Evolutionary conservation across 805 yeast genomes (phyloP).

Genomic region (Candida multigemmis): DNA sequence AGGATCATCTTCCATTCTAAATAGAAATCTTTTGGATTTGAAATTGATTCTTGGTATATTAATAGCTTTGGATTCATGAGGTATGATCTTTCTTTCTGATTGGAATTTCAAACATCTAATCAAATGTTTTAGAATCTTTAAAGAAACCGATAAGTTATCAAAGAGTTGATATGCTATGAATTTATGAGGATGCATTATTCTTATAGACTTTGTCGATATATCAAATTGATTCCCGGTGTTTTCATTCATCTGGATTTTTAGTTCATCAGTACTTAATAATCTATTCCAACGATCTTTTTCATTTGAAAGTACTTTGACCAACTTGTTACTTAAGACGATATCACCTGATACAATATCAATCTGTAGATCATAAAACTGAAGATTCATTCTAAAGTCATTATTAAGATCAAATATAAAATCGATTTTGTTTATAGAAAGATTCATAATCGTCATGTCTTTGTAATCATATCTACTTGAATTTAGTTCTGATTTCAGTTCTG

Average conservation of each 20-base stretch:
- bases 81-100: conserved; percentile 14
- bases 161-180: conserved; percentile 28
- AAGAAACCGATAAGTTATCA: conserved; percentile 25
- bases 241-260: conserved; percentile 6
- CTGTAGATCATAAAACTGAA: conserved; percentile 33
- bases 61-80: conserved; percentile 19
- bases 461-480: too few relatives aligned
- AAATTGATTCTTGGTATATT: conserved; percentile 18
- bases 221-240: conserved; percentile 9
- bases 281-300: conserved; percentile 40
- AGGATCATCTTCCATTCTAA: conserved; percentile 36
- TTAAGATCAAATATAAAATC: conserved; percentile 30
- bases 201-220: conserved; percentile 14
- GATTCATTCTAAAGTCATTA: conserved; percentile 37
- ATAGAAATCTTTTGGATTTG: conserved; percentile 15
- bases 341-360: conserved; percentile 3
- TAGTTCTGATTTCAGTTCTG: too few relatives aligned
- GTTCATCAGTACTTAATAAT: conserved; percentile 30
- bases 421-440: conserved; percentile 9
- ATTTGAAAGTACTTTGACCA: too few relatives aligned
- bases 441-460: too few relatives aligned
- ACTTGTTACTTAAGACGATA: too few relatives aligned
- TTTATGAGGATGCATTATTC: conserved; percentile 28
- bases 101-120: conserved; percentile 11
- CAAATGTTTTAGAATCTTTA: conserved; percentile 26